Evolutionary conservation across 1,284 basidiomycete species (phyloP).

Genomic region (Puccinia triticina): DNA sequence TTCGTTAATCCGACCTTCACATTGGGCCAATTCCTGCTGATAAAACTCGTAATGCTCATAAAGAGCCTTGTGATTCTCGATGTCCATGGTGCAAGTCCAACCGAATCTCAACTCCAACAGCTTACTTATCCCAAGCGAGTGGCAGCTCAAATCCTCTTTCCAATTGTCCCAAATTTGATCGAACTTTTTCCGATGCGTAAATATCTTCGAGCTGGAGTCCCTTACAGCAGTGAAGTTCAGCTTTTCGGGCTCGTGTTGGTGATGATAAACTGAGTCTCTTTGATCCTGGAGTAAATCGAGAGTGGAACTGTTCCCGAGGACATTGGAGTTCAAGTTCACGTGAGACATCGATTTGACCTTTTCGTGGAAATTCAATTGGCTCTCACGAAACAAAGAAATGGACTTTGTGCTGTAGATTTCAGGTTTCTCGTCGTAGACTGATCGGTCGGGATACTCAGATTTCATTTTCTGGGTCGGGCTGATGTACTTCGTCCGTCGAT

Average conservation of each 20-base stretch:
- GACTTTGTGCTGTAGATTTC: background rate
- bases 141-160: constrained; percentile 31
- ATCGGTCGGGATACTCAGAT: background rate
- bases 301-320: background rate
- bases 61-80: constrained; percentile 13
- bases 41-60: constrained; percentile 14
- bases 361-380: background rate
- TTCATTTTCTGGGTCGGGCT: constrained; percentile 4
- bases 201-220: background rate
- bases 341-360: constrained; percentile 11
- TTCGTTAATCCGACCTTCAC: constrained; percentile 8
- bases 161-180: constrained; percentile 29
- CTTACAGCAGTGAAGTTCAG: background rate
- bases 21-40: constrained; percentile 17
- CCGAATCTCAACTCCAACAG: constrained; percentile 29
- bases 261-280: background rate
- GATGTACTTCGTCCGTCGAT: background rate
- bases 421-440: background rate
- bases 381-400: background rate
- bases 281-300: background rate
- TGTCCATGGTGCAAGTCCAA: constrained; percentile 37
- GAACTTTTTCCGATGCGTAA: constrained; percentile 17
- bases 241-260: constrained; percentile 14
- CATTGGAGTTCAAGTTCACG: background rate
- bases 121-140: constrained; percentile 21